Evolutionary conservation across 345 rosid species (phyloP), one percentile per base, ranked within the genome.

Genomic region (Dipteronia sinensis): DNA sequence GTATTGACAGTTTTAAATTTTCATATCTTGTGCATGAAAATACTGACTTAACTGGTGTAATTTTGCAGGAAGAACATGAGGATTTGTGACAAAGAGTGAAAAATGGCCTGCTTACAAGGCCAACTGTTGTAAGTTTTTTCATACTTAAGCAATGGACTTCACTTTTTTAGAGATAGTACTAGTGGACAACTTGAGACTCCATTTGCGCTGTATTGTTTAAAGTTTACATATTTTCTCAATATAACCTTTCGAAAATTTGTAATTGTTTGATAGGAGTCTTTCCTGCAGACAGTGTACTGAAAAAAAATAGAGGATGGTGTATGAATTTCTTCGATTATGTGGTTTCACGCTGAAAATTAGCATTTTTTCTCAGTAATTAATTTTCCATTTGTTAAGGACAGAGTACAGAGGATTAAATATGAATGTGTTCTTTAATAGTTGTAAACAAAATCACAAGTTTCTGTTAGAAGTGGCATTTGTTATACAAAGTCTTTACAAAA

Each of bases 41-140:
- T 40, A n/a, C 31, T 59, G 22, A 67, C 67, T 53, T 69, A 63
- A 61, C 27, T 64, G n/a, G 29, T 81, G n/a, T 42, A 64, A 29
- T 78, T 78, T 53, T 68, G 20, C 86, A 88, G 94, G 92, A 90
- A 73, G 94, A 90, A 68, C 83, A 88, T 7, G 80, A 83, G 68
- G 90, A 87, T 78, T 80, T 90, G 82, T 71, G 23, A 22, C 75
- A 76, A 65, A 79, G 86, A 79, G 79, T 82, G 66, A 83, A 83
- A 72, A 75, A 69, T 63, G 84, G 87, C 73, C 62, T 58, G n/a
- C 56, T 78, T 40, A 68, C 74, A 67, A 82, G 80, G 77, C 89
- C 77, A 31, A 82, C 80, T 29, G 79, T 83, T 65, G 91, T 88
- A 82, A 77, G 85, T 76, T 47, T 68, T 77, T 67, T 23, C 1